Conservation (phyloP, 768 basidiomycete genomes). For the Xanthoconium stramineum region DNA sequence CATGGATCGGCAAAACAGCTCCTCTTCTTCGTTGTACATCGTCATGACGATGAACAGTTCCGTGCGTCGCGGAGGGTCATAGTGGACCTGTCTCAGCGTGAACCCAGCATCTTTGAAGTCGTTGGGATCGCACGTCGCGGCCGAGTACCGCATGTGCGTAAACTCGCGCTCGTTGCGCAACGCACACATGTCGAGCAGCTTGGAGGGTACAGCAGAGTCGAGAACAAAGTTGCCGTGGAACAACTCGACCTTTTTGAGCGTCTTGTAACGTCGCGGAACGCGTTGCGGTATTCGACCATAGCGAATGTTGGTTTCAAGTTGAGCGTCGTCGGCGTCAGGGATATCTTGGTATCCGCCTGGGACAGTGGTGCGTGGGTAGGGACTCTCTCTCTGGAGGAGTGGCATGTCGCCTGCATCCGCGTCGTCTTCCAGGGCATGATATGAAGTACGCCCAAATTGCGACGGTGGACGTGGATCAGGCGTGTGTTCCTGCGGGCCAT, state of each 20-base stretch:
- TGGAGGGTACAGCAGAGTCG: conserved; percentile 88
- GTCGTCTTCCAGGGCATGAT: conserved; percentile 42
- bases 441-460: conserved; percentile 27
- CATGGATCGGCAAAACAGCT: conserved; percentile 90
- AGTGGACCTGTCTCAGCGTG: conserved; percentile 85
- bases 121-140: conserved; percentile 95
- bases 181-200: conserved; percentile 80
- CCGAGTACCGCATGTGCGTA: conserved; percentile 94
- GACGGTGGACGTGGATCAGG: conserved; percentile 26
- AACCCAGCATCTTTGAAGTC: conserved; percentile 81
- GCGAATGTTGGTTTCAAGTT: conserved; percentile 59
- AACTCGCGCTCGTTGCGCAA: conserved; percentile 82
- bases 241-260: conserved; percentile 88
- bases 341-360: conserved; percentile 43
- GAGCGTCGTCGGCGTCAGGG: conserved; percentile 30
- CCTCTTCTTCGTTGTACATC: conserved; percentile 95
- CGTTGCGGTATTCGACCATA: conserved; percentile 92
- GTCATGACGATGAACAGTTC: conserved; percentile 98
- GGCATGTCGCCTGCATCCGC: conserved; percentile 66
- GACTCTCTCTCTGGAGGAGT: conserved; percentile 47
- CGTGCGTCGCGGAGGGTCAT: conserved; percentile 86
- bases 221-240: conserved; percentile 94
- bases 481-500: conserved; percentile 13
- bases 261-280: conserved; percentile 87
- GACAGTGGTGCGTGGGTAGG: conserved; percentile 34